Evolutionary conservation across 768 basidiomycete species (phyloP).

Genomic region (Hygrophorus pudorinus): DNA sequence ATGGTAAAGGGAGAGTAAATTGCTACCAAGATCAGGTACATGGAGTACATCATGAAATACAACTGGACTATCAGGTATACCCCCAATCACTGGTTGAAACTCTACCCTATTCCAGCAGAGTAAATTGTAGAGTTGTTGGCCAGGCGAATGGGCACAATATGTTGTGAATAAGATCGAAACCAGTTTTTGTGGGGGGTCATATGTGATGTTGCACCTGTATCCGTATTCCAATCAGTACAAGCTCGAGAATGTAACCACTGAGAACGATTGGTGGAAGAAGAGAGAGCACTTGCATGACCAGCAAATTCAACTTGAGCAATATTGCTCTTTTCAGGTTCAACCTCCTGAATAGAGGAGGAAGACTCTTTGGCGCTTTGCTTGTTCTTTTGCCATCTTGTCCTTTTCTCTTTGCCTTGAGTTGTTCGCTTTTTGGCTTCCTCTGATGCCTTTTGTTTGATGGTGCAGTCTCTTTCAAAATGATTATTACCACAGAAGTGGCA

Average conservation of each 20-base stretch:
- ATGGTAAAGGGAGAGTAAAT: slow-evolving; percentile 8
- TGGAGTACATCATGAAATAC: slow-evolving; percentile 8
- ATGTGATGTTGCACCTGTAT: slow-evolving; percentile 22
- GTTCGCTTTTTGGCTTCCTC: background rate
- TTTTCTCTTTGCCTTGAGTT: background rate
- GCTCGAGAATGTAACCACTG: background rate
- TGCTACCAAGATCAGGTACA: slow-evolving; percentile 9
- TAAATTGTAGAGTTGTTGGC: slow-evolving; percentile 18
- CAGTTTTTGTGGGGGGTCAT: slow-evolving; percentile 23
- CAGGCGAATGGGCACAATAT: slow-evolving; percentile 14
- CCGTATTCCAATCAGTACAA: background rate
- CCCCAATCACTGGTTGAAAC: slow-evolving; percentile 11
- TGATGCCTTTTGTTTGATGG: background rate
- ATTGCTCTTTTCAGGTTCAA: background rate
- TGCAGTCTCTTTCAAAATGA: background rate
- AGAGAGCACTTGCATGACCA: slow-evolving; percentile 2
- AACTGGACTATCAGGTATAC: background rate
- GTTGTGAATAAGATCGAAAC: slow-evolving; percentile 15
- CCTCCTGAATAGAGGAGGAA: too few species aligned
- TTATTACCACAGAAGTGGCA: too few species aligned
- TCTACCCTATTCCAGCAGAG: slow-evolving; percentile 19
- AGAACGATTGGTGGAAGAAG: too few species aligned
- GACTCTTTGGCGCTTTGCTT: too few species aligned
- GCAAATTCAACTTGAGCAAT: background rate
- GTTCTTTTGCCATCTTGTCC: too few species aligned